Conservation (phyloP, 2,329 filamentous ascomycete species). For the Westerdykella aurantiaca region DNA sequence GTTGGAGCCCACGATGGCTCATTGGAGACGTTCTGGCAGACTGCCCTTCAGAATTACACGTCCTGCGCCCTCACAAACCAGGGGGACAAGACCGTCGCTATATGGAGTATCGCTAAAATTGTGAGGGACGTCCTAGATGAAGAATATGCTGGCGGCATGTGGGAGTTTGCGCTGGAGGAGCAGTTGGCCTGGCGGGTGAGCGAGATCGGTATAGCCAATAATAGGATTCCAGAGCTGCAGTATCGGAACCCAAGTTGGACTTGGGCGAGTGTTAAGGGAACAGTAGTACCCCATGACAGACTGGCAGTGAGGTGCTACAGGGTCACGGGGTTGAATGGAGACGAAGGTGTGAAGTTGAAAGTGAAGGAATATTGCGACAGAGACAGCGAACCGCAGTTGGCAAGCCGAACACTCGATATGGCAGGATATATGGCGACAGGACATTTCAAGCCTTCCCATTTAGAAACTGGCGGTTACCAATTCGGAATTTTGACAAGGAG, state of each 20-base stretch:
- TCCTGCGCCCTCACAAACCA: slow-evolving; percentile 15
- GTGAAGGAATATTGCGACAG: neutral
- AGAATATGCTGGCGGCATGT: slow-evolving; percentile 20
- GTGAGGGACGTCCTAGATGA: slow-evolving; percentile 15
- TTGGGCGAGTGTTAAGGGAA: slow-evolving; percentile 11
- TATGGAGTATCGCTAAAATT: slow-evolving; percentile 28
- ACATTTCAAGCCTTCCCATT: neutral
- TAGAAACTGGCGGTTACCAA: neutral
- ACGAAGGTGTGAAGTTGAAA: neutral
- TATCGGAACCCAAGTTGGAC: slow-evolving; percentile 11
- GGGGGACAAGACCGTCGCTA: slow-evolving; percentile 18
- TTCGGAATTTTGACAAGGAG: neutral
- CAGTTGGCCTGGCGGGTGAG: slow-evolving; percentile 19
- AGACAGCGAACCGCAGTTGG: neutral
- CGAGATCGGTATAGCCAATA: neutral
- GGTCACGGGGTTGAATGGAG: slow-evolving; percentile 6
- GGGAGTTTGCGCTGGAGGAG: slow-evolving; percentile 19
- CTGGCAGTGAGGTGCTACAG: slow-evolving; percentile 2
- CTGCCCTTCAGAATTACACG: slow-evolving; percentile 19
- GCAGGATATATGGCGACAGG: neutral
- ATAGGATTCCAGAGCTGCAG: slow-evolving; percentile 4
- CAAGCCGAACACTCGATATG: neutral
- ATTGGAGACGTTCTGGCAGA: slow-evolving; percentile 18
- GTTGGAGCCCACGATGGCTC: slow-evolving; percentile 17
- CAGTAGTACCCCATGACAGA: slow-evolving; percentile 1